Base-by-base conservation (phyloP, 2,329 filamentous ascomycete genomes). In the Aspergillus costaricaensis region DNA sequence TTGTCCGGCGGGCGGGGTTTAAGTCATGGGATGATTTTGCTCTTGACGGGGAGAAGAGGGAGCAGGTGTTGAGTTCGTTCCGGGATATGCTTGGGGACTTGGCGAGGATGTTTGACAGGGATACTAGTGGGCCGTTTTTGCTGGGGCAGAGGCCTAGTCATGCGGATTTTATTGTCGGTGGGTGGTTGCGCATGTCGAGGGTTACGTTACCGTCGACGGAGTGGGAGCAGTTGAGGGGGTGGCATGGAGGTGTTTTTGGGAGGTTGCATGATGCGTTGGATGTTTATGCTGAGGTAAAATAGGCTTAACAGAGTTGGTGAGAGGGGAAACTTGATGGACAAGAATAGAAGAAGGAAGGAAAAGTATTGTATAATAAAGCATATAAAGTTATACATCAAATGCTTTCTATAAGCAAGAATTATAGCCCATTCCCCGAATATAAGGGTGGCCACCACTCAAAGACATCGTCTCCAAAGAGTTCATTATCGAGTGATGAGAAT, bases 151-250 rank as follows among this genome's bases (percentile, higher is more conserved):
- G 64, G 67, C 75, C 78, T 1, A 80, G 67, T 48, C 86, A 86
- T 74, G 84, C 83, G 1, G 85, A 87, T 66, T 67, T 86, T 0
- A 84, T 86, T 36, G 79, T 87, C 0, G 85, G 84, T 1, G 83
- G 74, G 0, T 87, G 85, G 85, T 58, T 87, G 68, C 74, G 77
- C 5, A 82, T 85, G 79, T 65, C 80, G 56, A 62, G 65, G 4
- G 68, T 43, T 14, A 76, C 74, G 25, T 67, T 86, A 57, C 79
- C 79, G 0, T 55, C 65, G 57, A 61, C 66, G 2, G 83, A 86
- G 59, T 86, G 82, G 83, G 67, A 80, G 61, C 72, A 78, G 56
- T 61, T 83, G 10, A 74, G 67, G 50, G 63, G 68, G 0, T 87
- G 84, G 82, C 79, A 86, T 67, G 76, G 63, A 1, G 83, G 83